phyloP scores from a whole-genome alignment of 108 stramenopile species.

The Conticribra guillardii region DNA sequence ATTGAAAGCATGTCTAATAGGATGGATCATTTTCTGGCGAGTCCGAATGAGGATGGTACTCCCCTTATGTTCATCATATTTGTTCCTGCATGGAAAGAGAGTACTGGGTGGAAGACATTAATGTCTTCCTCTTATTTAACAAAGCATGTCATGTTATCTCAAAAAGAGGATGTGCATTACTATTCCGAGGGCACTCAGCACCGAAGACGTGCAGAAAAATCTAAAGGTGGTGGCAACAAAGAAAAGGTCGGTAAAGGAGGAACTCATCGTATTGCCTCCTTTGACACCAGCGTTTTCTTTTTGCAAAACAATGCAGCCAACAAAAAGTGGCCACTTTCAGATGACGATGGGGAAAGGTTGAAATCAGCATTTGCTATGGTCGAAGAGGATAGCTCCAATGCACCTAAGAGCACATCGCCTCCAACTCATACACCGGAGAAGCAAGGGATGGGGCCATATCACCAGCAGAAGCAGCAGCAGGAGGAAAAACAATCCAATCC shows the following conservation, averaged over 20 bases:
- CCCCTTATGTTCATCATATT: conserved; percentile 89
- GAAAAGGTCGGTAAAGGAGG: conserved; percentile 28
- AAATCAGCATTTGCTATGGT: conserved; percentile 57
- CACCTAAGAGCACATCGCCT: no score
- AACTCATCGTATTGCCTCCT: conserved; percentile 75
- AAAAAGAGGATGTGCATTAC: conserved; percentile 64
- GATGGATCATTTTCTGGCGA: conserved; percentile 52
- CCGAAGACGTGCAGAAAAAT: conserved; percentile 33
- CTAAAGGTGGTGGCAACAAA: neutral
- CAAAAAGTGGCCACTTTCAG: conserved; percentile 53
- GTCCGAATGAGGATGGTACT: conserved; percentile 3
- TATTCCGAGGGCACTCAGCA: conserved; percentile 88
- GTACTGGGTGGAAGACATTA: conserved; percentile 72
- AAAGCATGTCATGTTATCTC: conserved; percentile 62
- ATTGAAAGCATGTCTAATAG: conserved; percentile 65
- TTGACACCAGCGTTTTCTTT: conserved; percentile 85
- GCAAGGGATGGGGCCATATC: no score
- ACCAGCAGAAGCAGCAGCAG: no score
- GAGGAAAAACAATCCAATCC: neutral
- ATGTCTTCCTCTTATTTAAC: conserved; percentile 52
- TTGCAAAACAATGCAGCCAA: conserved; percentile 73
- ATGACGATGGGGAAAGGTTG: conserved; percentile 38
- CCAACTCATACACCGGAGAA: no score
- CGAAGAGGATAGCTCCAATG: neutral
- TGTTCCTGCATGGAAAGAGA: conserved; percentile 90